Conservation (phyloP, 2,329 filamentous ascomycete species). For the Dothistroma septosporum region DNA sequence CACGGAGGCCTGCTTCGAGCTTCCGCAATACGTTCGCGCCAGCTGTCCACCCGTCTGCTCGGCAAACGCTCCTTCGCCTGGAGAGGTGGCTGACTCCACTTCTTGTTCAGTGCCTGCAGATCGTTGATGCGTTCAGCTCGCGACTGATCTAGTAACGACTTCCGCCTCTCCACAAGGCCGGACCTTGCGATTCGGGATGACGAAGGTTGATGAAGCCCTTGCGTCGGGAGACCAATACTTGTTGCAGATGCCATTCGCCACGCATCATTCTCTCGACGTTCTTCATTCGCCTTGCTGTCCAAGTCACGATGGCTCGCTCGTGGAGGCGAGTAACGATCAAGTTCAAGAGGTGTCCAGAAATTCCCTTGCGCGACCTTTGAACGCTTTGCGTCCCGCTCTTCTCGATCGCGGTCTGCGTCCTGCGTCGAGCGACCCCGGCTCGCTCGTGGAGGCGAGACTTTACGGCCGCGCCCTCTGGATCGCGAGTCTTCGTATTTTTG, state of each 20-base stretch:
- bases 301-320: background rate
- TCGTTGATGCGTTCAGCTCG: background rate
- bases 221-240: background rate
- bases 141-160: background rate
- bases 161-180: background rate
- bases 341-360: conserved; percentile 4
- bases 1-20: background rate
- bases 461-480: background rate
- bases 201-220: background rate
- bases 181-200: background rate
- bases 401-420: background rate
- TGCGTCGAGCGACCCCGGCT: background rate
- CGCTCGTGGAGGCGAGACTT: background rate
- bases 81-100: background rate
- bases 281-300: background rate
- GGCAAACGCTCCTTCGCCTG: background rate
- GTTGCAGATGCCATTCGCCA: background rate
- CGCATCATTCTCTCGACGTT: background rate
- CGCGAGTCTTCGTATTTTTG: background rate
- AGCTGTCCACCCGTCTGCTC: background rate
- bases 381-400: conserved; percentile 4
- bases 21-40: conserved; percentile 2
- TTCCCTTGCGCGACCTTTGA: background rate
- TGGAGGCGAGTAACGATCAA: conserved; percentile 6
- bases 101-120: background rate